These are phyloP conservation scores for Penicillium verrucosum DNA, from an alignment of 2,329 filamentous ascomycete species.

Conservation along the genomic window DNA sequence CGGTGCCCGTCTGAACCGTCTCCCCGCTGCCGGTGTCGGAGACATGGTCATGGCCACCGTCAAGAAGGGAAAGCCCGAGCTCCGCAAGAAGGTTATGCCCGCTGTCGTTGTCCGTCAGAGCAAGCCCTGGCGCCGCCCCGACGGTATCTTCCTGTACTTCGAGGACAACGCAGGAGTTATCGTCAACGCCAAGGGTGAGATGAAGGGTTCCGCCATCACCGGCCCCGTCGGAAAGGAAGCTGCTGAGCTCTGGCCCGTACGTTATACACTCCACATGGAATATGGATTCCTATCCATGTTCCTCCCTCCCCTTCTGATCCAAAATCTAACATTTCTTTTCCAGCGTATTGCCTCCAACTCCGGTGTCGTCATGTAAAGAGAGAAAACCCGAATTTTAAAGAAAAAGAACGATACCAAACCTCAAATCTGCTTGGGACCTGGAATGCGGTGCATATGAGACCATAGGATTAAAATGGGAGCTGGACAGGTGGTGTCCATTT, in stretches of 20 bases:
- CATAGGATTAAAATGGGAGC: conserved; percentile 22
- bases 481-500: conserved; percentile 21
- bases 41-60: conserved; percentile 99
- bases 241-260: conserved; percentile 97
- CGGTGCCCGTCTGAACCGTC: conserved; percentile 93
- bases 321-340: conserved; percentile 26
- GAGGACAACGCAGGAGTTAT: conserved; percentile 99
- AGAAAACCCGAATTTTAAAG: conserved; percentile 27
- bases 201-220: conserved; percentile 99
- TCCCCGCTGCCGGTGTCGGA: conserved; percentile 94
- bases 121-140: conserved; percentile 98
- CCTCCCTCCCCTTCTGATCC: background rate
- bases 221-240: conserved; percentile 99
- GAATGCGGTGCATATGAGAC: conserved; percentile 28
- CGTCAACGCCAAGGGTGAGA: conserved; percentile 99
- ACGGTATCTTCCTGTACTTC: conserved; percentile 99
- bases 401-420: conserved; percentile 31
- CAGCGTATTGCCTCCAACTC: conserved; percentile 99
- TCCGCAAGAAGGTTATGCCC: conserved; percentile 99
- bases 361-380: conserved; percentile 96
- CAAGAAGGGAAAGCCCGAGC: conserved; percentile 99
- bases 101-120: conserved; percentile 97
- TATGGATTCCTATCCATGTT: background rate
- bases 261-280: conserved; percentile 36
- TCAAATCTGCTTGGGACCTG: conserved; percentile 25